Evolutionary conservation across 805 yeast genomes (phyloP), one percentile per base, ranked within the genome.

Genomic region (Candida adriatica): DNA sequence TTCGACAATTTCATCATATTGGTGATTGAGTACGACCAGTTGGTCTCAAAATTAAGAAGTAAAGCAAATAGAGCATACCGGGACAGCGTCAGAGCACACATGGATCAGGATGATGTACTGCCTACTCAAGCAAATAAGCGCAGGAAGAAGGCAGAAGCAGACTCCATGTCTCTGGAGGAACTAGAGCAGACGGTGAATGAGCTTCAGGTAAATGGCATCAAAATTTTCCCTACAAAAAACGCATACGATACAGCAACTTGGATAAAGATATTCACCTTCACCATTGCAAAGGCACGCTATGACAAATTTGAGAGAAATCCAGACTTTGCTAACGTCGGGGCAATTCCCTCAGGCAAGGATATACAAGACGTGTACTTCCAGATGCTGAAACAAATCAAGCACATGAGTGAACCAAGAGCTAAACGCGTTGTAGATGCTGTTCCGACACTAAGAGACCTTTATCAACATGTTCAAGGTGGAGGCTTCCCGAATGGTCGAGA

Each of bases 221-320:
- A 73, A 39, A 49, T 76, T 1, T 74, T 75, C 42, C 69, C 66
- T 11, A 62, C 70, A 2, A 64, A 61, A 54, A 70, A 61, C 27
- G 46, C 48, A 6, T 62, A 52, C 28, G 83, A 76, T 30, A 54
- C 70, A 1, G 34, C 62, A 1, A 62, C 56, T 4, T 75, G 84
- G 75, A 46, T 79, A 11, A 67, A 62, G 27, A 68, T 78, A 11
- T 65, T 78, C 39, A 59, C 82, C 0, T 70, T 75, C 42, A 64
- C 85, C 0, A 62, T 79, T 6, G 64, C 75, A 0, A 49, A 57
- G 11, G 59, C 72, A 9, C 46, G 74, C 18, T 72, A 73, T 51
- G 86, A 79, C 46, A 71, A 71, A 15, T 55, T 56, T 22, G 68
- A 73, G 38, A 54, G 85, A 39, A 70, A 74, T 47, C 61, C 64